These are phyloP conservation scores for Heliamphora exappendiculata DNA, from an alignment of 148 eudicot species.

Conservation along the genomic window DNA sequence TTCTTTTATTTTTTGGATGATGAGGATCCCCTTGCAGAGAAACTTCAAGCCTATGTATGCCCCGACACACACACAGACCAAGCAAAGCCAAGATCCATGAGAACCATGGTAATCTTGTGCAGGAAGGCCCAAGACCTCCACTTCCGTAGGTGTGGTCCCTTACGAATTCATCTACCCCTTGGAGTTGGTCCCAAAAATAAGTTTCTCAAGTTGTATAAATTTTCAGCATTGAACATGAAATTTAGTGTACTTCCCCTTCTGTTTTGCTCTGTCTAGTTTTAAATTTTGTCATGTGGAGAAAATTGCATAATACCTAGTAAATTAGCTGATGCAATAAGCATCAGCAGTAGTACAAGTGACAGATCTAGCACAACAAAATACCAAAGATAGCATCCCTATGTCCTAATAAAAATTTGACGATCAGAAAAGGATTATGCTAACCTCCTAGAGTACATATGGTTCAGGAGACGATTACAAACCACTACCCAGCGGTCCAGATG, in stretches of 20 bases:
- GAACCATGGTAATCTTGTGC: too few species aligned
- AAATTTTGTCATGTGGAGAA: background rate
- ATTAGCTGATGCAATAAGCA: background rate
- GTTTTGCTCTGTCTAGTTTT: background rate
- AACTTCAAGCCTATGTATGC: too few species aligned
- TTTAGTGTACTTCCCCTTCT: background rate
- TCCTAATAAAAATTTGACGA: background rate
- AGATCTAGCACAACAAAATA: background rate
- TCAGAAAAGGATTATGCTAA: background rate
- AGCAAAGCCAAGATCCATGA: too few species aligned
- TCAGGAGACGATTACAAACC: slow-evolving; percentile 51
- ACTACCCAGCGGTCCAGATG: slow-evolving; percentile 44
- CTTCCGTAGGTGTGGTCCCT: too few species aligned
- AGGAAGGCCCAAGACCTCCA: too few species aligned
- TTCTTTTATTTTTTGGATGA: too few species aligned
- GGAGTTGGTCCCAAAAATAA: background rate
- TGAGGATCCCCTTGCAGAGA: too few species aligned
- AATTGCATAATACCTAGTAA: background rate
- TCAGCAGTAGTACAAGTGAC: background rate
- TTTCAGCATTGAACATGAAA: background rate
- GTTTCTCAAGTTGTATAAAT: background rate
- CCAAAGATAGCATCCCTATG: background rate
- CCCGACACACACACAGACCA: too few species aligned
- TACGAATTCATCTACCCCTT: too few species aligned
- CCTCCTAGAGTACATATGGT: slow-evolving; percentile 22